Percentiles rank a stretch among this genome's conserved stretches.
Evolutionary conservation across 192 early-diverging fungal species (phyloP).

Genomic region (Coemansia sp.): DNA sequence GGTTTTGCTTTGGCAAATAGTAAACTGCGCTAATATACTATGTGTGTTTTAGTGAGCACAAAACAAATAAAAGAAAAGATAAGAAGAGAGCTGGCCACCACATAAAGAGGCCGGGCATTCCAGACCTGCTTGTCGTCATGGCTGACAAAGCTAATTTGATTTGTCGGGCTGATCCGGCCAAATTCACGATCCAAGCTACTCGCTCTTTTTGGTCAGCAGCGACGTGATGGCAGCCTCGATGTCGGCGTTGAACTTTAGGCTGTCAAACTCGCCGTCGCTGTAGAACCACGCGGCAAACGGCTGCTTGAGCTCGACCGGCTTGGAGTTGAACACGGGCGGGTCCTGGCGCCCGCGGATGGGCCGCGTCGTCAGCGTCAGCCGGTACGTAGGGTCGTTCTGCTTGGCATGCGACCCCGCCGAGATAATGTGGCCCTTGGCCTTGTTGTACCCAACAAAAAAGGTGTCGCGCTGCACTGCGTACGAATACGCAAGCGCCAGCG

Average conservation of each 20-base stretch:
- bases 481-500: constrained; percentile 56
- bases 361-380: constrained; percentile 54
- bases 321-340: constrained; percentile 45
- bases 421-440: constrained; percentile 55
- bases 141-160: not conserved
- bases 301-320: constrained; percentile 50
- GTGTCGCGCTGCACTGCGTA: constrained; percentile 65
- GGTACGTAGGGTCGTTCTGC: constrained; percentile 55
- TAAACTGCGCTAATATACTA: not conserved
- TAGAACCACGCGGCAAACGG: constrained; percentile 65
- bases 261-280: constrained; percentile 62
- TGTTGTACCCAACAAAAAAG: constrained; percentile 64
- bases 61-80: not conserved
- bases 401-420: constrained; percentile 55
- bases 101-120: too few species aligned
- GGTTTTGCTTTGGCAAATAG: not conserved
- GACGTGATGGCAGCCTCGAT: constrained; percentile 49
- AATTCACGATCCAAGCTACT: constrained; percentile 28
- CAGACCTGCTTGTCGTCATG: too few species aligned
- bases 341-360: constrained; percentile 54
- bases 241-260: constrained; percentile 56
- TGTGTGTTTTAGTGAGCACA: not conserved
- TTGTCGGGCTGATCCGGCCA: not conserved
- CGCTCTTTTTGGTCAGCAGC: constrained; percentile 52
- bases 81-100: not conserved